These are phyloP conservation scores for Amanita inopinata DNA, from an alignment of 768 basidiomycete species.

Conservation along the genomic window DNA sequence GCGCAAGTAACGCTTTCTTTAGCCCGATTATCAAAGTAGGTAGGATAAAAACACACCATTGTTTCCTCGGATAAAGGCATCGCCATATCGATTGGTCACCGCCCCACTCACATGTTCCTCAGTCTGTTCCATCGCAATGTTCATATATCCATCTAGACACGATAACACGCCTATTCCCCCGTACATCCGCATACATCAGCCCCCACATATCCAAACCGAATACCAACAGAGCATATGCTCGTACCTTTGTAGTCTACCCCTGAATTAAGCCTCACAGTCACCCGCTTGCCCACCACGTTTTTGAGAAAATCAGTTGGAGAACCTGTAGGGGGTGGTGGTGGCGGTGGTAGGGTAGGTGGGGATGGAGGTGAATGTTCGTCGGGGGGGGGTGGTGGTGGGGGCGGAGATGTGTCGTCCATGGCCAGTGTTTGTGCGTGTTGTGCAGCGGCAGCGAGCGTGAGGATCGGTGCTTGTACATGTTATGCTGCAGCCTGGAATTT, in stretches of 20 bases:
- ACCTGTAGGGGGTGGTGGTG: slow-evolving; percentile 46
- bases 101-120: slow-evolving; percentile 88
- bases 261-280: slow-evolving; percentile 84
- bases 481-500: too few relatives aligned
- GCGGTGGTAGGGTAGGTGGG: slow-evolving; percentile 30
- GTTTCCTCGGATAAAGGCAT: slow-evolving; percentile 92
- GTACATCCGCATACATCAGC: slow-evolving; percentile 1
- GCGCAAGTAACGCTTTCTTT: slow-evolving; percentile 1
- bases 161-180: slow-evolving; percentile 66
- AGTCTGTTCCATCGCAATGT: slow-evolving; percentile 94
- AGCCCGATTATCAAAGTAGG: background rate
- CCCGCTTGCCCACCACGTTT: slow-evolving; percentile 92
- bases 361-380: slow-evolving; percentile 22
- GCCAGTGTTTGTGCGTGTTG: slow-evolving; percentile 1
- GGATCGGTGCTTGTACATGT: too few relatives aligned
- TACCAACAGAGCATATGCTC: slow-evolving; percentile 16
- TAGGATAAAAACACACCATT: slow-evolving; percentile 48
- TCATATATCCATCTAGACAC: slow-evolving; percentile 98
- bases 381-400: slow-evolving; percentile 18
- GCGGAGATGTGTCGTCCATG: slow-evolving; percentile 1
- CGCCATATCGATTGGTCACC: slow-evolving; percentile 87
- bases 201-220: background rate
- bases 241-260: slow-evolving; percentile 91
- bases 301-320: slow-evolving; percentile 92
- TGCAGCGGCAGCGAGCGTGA: too few relatives aligned